phyloP scores from a whole-genome alignment of 192 early-diverging fungal species.

The Spizellomyces punctatus region DNA sequence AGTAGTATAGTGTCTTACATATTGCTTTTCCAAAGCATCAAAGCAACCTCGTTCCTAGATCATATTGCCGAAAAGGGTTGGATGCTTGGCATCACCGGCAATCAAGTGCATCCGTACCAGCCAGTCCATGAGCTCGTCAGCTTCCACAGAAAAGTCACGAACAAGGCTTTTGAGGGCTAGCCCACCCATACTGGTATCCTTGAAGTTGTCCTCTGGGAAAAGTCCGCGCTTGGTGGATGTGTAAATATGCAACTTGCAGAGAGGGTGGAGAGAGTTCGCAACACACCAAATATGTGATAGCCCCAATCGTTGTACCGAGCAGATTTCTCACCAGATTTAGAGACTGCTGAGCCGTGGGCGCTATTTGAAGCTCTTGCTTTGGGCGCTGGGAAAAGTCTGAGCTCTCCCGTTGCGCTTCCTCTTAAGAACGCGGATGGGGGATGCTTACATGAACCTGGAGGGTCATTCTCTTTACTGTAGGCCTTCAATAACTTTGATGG shows the following conservation, averaged over 20 bases:
- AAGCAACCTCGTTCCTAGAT: slow-evolving; percentile 47
- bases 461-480: too few species aligned
- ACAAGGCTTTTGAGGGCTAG: slow-evolving; percentile 36
- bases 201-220: slow-evolving; percentile 54
- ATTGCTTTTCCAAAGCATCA: slow-evolving; percentile 48
- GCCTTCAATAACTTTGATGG: too few species aligned
- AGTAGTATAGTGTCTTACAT: slow-evolving; percentile 27
- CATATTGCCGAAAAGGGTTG: neutral
- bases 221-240: slow-evolving; percentile 31
- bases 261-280: neutral
- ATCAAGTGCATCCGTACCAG: slow-evolving; percentile 24
- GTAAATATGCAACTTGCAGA: neutral
- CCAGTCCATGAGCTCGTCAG: slow-evolving; percentile 47
- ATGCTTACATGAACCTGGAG: too few species aligned
- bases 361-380: neutral
- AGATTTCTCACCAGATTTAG: slow-evolving; percentile 44
- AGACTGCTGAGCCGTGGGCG: slow-evolving; percentile 26
- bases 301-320: slow-evolving; percentile 41
- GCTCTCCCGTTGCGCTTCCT: too few species aligned
- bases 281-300: slow-evolving; percentile 46
- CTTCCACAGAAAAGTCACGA: slow-evolving; percentile 38
- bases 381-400: neutral
- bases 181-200: slow-evolving; percentile 32
- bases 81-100: too few species aligned
- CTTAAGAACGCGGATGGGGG: too few species aligned